phyloP scores from a whole-genome alignment of 2,329 filamentous ascomycete genomes.

The Fusarium protoensiforme region DNA sequence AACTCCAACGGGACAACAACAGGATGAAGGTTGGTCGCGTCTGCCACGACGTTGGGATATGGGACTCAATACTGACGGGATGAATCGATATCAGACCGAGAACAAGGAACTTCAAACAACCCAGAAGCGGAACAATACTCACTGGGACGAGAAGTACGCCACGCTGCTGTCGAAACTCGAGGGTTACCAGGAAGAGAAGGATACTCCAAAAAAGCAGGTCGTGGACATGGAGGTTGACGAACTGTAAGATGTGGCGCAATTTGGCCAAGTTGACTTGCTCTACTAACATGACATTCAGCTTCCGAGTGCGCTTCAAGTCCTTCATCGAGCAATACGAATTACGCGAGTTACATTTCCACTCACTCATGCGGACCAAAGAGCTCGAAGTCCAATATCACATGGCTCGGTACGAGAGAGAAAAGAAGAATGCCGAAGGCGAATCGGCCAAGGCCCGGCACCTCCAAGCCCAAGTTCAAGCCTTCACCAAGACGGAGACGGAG shows the following conservation, averaged over 20 bases:
- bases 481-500: constrained; percentile 95
- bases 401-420: constrained; percentile 88
- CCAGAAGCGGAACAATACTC: constrained; percentile 82
- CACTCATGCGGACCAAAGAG: constrained; percentile 92
- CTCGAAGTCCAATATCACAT: constrained; percentile 94
- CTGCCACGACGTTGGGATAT: too few relatives aligned
- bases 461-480: constrained; percentile 91
- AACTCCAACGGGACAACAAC: constrained; percentile 97
- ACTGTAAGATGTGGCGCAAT: constrained; percentile 67
- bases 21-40: constrained; percentile 82
- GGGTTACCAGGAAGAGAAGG: constrained; percentile 87
- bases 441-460: constrained; percentile 82
- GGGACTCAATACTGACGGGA: constrained; percentile 37
- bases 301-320: constrained; percentile 90
- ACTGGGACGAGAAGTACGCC: constrained; percentile 87
- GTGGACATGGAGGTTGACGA: constrained; percentile 91
- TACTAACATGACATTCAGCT: constrained; percentile 60
- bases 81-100: constrained; percentile 72
- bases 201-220: constrained; percentile 81
- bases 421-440: constrained; percentile 88
- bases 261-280: neutral
- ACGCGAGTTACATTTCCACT: constrained; percentile 93
- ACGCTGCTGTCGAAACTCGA: constrained; percentile 85
- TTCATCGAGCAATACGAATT: constrained; percentile 97
- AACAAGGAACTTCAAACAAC: constrained; percentile 91